These are phyloP conservation scores for Fusarium armeniacum DNA, from an alignment of 2,329 filamentous ascomycete genomes.

Conservation along the genomic window DNA sequence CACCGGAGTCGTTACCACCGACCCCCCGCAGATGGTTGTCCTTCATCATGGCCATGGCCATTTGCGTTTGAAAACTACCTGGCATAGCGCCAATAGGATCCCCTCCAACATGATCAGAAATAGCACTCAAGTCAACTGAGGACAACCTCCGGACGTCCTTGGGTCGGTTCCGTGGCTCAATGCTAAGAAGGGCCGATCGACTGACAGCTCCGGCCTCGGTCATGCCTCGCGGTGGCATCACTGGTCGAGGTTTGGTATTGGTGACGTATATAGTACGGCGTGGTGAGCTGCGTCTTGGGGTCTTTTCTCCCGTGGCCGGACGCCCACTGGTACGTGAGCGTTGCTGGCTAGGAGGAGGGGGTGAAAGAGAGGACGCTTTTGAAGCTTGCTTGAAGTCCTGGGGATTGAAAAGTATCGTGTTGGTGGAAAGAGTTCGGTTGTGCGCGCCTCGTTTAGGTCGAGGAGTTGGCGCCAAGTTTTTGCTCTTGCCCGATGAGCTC, in stretches of 20 bases:
- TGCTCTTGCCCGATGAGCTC: conserved; percentile 52
- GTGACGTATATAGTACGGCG: conserved; percentile 60
- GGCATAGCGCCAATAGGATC: conserved; percentile 75
- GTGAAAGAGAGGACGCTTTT: conserved; percentile 62
- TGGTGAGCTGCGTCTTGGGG: conserved; percentile 63
- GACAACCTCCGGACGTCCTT: conserved; percentile 63
- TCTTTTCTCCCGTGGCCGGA: conserved; percentile 52
- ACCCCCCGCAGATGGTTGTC: conserved; percentile 65
- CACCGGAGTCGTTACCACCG: conserved; percentile 56
- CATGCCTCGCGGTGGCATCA: conserved; percentile 61
- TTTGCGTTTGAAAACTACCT: conserved; percentile 84
- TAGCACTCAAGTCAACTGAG: conserved; percentile 79
- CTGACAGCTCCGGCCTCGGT: conserved; percentile 55
- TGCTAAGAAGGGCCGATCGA: conserved; percentile 64
- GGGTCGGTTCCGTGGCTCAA: conserved; percentile 62
- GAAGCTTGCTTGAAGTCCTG: conserved; percentile 58
- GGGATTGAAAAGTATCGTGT: conserved; percentile 88
- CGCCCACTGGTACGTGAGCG: conserved; percentile 58
- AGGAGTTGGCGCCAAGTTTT: conserved; percentile 51
- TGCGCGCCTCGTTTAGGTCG: conserved; percentile 66
- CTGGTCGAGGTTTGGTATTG: conserved; percentile 70
- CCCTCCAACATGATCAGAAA: conserved; percentile 75
- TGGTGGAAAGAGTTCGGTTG: conserved; percentile 80
- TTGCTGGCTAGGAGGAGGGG: conserved; percentile 51
- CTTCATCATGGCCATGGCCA: conserved; percentile 78